phyloP scores from a whole-genome alignment of 306 rosid species.

The Lotus japonicus region DNA sequence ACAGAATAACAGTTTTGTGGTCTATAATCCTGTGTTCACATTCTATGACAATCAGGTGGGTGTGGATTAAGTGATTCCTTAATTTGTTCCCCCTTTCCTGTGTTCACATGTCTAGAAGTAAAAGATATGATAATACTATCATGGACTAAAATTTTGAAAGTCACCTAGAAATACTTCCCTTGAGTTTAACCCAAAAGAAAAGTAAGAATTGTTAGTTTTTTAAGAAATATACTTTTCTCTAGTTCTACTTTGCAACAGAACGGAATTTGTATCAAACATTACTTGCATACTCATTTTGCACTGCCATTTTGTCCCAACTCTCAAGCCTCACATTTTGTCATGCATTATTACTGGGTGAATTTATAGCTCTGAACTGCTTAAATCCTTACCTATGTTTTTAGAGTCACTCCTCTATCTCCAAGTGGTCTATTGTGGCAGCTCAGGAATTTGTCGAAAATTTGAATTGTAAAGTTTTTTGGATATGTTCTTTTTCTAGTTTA shows the following conservation, averaged over 20 bases:
- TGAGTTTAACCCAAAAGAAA: background rate
- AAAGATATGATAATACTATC: background rate
- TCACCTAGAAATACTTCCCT: background rate
- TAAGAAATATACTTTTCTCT: too few species aligned
- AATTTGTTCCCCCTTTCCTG: background rate
- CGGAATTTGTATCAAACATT: background rate
- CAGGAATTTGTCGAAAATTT: background rate
- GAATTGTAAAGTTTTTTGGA: background rate
- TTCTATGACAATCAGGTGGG: conserved; percentile 49
- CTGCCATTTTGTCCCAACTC: background rate
- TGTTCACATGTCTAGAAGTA: background rate
- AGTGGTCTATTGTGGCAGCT: background rate
- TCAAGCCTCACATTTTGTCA: background rate
- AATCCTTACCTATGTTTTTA: background rate
- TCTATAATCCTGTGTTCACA: conserved; percentile 52
- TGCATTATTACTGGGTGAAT: background rate
- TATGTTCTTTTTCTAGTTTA: background rate
- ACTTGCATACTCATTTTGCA: background rate
- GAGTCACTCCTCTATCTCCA: background rate
- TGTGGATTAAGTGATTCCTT: conserved; percentile 15
- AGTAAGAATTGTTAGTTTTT: background rate
- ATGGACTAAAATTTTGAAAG: background rate
- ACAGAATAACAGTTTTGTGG: conserved; percentile 73
- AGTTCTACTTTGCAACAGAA: background rate
- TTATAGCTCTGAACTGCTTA: background rate